These are phyloP conservation scores for Pseudogymnoascus sp. DNA, from an alignment of 2,329 filamentous ascomycete genomes.

Conservation along the genomic window DNA sequence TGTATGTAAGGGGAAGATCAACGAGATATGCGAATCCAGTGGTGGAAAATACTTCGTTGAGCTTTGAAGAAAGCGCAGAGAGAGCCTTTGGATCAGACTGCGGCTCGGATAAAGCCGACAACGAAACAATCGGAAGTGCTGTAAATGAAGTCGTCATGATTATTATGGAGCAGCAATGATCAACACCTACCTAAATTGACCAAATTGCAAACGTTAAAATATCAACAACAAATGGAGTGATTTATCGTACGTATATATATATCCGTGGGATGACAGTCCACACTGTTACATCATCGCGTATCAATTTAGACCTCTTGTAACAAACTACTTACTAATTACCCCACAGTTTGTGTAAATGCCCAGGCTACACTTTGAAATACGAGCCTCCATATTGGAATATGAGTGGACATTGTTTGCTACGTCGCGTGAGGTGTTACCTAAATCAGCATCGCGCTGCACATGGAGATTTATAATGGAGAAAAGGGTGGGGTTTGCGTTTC, in stretches of 20 bases:
- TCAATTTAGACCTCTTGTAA: not conserved
- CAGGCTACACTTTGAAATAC: not conserved
- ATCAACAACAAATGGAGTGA: not conserved
- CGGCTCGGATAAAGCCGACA: constrained; percentile 27
- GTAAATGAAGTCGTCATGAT: constrained; percentile 35
- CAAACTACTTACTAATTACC: not conserved
- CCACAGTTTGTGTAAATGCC: not conserved
- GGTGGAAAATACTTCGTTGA: constrained; percentile 36
- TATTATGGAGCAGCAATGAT: not conserved
- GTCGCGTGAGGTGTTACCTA: not conserved
- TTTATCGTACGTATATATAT: not conserved
- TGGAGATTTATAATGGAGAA: not conserved
- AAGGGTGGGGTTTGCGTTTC: not conserved
- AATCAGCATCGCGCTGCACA: not conserved
- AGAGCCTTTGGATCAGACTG: constrained; percentile 23
- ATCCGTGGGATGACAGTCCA: not conserved
- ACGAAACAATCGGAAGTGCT: constrained; percentile 35
- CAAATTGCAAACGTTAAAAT: not conserved
- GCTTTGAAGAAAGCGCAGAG: constrained; percentile 27
- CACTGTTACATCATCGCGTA: not conserved
- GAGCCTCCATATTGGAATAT: not conserved
- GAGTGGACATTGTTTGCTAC: not conserved
- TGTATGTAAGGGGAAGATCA: constrained; percentile 34
- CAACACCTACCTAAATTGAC: not conserved
- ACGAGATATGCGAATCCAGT: constrained; percentile 39